Evolutionary conservation across 306 rosid species (phyloP), one percentile per base, ranked within the genome.

Genomic region (Cicer pinnatifidum): DNA sequence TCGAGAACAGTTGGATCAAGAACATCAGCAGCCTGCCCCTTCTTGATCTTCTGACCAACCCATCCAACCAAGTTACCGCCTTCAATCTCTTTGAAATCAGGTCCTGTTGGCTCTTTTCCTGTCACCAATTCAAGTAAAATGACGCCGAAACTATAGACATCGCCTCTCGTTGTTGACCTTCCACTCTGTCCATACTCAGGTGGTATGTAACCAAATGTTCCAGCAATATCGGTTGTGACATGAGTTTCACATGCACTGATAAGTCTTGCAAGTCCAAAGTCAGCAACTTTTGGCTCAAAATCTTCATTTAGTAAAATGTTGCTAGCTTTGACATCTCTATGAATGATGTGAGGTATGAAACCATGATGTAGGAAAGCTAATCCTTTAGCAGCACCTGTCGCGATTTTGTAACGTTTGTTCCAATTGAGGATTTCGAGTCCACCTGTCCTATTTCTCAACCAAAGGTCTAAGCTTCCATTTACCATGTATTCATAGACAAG

Each of bases 141-240:
- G 69, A 95, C 97, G 11, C 99, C 99, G 16, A 87, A 95, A 76
- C 99, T 90, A 57, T 95, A 95, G 40, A 95, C 97, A 61, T 95
- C 99, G 4, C 99, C 99, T 75, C 87, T 88, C 44, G 92, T 83
- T 6, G 97, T 95, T 17, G 97, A 91, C 75, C 96, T 85, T 73
- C 91, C 97, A 59, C 99, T 91, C 81, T 95, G 99, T 9, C 99
- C 99, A 56, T 95, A 95, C 90, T 95, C 99, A 0, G 99, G 99
- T 13, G 99, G 99, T 47, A 95, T 95, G 86, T 95, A 95, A 37
- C 99, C 99, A 19, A 95, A 91, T 71, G 99, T 95, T 78, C 99
- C 99, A 0, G 99, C 99, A 68, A 95, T 85, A 57, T 95, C 99
- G 7, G 99, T 95, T 3, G 89, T 45, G 67, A 95, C 81, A 69